These are phyloP conservation scores for Lactarius pseudohatsudake DNA, from an alignment of 768 basidiomycete genomes.

Conservation along the genomic window DNA sequence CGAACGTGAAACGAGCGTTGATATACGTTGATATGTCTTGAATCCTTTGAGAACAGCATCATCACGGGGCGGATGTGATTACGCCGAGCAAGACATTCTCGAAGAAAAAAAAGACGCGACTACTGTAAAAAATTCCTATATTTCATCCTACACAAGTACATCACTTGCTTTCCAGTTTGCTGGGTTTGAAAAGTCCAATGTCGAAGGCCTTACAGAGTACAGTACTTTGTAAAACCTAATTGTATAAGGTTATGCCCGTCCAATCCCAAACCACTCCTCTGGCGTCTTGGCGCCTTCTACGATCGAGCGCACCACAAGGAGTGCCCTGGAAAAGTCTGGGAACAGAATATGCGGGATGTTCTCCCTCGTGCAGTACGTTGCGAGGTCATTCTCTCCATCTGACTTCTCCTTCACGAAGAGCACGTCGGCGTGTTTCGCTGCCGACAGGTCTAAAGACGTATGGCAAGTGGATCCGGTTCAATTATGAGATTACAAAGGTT, in stretches of 20 bases:
- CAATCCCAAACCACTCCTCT: conserved; percentile 45
- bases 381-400: conserved; percentile 83
- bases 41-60: conserved; percentile 5
- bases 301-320: conserved; percentile 60
- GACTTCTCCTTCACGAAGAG: conserved; percentile 89
- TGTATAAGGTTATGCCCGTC: conserved; percentile 14
- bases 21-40: not conserved
- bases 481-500: not conserved
- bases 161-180: not conserved
- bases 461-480: conserved; percentile 1
- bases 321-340: conserved; percentile 62
- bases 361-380: conserved; percentile 75
- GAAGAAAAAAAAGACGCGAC: not conserved
- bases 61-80: not conserved
- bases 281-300: conserved; percentile 69
- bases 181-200: not conserved
- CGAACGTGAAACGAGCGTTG: conserved; percentile 4
- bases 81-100: not conserved
- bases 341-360: conserved; percentile 81
- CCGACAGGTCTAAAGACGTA: conserved; percentile 70
- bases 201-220: not conserved
- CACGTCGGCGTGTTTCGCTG: conserved; percentile 87
- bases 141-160: not conserved
- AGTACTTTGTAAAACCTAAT: not conserved
- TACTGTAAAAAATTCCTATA: not conserved